Percentiles rank a stretch among this genome's conserved stretches.
These are phyloP conservation scores for Arbutus unedo DNA, from an alignment of 148 eudicot species.

Conservation along the genomic window DNA sequence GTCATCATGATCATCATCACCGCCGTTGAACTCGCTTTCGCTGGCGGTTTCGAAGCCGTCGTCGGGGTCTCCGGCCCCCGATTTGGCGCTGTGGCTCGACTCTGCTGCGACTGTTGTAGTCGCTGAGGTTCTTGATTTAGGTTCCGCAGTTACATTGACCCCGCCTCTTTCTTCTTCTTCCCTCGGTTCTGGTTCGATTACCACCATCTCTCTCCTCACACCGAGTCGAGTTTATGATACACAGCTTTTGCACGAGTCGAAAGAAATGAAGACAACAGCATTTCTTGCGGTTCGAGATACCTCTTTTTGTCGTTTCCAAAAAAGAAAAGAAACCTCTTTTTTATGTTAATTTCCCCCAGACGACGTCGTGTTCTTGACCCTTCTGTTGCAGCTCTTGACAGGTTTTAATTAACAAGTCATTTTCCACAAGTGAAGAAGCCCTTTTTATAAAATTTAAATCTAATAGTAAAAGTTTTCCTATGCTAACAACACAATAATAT, in stretches of 20 bases:
- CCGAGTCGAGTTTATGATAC: neutral
- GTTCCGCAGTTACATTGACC: slow-evolving; percentile 5
- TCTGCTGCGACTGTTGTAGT: neutral
- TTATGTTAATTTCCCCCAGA: too few relatives aligned
- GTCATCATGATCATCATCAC: slow-evolving; percentile 15
- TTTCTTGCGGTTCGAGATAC: slow-evolving; percentile 5
- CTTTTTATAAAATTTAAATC: too few relatives aligned
- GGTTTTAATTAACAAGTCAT: too few relatives aligned
- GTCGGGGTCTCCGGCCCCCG: slow-evolving; percentile 36
- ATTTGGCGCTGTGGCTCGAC: slow-evolving; percentile 15
- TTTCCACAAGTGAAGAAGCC: too few relatives aligned
- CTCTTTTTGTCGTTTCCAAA: neutral
- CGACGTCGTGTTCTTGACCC: too few relatives aligned
- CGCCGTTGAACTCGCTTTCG: slow-evolving; percentile 48
- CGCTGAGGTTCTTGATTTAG: slow-evolving; percentile 3
- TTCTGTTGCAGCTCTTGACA: too few relatives aligned
- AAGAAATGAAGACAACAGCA: neutral
- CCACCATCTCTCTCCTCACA: slow-evolving; percentile 27
- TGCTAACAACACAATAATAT: too few relatives aligned
- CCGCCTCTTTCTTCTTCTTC: slow-evolving; percentile 13
- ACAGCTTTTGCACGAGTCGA: neutral
- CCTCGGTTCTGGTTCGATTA: slow-evolving; percentile 43
- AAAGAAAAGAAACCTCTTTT: too few relatives aligned
- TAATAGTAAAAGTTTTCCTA: too few relatives aligned
- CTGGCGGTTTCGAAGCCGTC: slow-evolving; percentile 91